Conservation (phyloP, 768 basidiomycete genomes). For the Cubamyces sp. region DNA sequence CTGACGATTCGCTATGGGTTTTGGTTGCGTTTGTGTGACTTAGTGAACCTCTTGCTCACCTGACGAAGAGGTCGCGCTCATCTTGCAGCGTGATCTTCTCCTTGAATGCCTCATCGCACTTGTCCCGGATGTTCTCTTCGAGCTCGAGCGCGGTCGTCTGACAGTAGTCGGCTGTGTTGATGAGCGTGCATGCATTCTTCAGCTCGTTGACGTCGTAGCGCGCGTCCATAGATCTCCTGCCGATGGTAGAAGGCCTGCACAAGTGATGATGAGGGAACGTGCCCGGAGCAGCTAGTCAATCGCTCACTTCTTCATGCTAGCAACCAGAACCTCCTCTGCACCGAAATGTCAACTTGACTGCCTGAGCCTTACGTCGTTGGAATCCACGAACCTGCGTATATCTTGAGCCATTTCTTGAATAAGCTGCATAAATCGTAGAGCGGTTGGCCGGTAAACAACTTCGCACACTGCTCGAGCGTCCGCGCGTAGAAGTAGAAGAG, state of each 20-base stretch:
- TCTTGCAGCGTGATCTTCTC: slow-evolving; percentile 81
- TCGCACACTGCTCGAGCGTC: slow-evolving; percentile 92
- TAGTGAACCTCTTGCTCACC: slow-evolving; percentile 48
- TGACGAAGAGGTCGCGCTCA: slow-evolving; percentile 88
- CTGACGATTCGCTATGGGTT: slow-evolving; percentile 32
- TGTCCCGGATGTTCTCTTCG: slow-evolving; percentile 88
- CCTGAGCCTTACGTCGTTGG: slow-evolving; percentile 1
- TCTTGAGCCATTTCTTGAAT: slow-evolving; percentile 92
- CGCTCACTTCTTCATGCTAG: slow-evolving; percentile 70
- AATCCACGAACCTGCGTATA: slow-evolving; percentile 75
- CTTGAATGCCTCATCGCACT: slow-evolving; percentile 74
- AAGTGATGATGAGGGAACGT: not conserved
- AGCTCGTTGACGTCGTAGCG: slow-evolving; percentile 78
- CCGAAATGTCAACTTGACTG: slow-evolving; percentile 10
- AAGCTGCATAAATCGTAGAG: slow-evolving; percentile 80
- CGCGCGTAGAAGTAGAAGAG: slow-evolving; percentile 98
- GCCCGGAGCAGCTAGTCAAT: not conserved
- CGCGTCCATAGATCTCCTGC: slow-evolving; percentile 77
- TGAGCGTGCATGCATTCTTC: slow-evolving; percentile 81
- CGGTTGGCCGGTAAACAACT: slow-evolving; percentile 82
- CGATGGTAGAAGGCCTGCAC: slow-evolving; percentile 44
- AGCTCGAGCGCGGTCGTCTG: slow-evolving; percentile 91
- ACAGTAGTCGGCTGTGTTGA: slow-evolving; percentile 98
- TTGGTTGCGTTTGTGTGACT: not conserved
- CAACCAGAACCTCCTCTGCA: slow-evolving; percentile 83